These are phyloP conservation scores for Yamadazyma membranifaciens DNA, from an alignment of 1,139 yeast species.

Conservation along the genomic window DNA sequence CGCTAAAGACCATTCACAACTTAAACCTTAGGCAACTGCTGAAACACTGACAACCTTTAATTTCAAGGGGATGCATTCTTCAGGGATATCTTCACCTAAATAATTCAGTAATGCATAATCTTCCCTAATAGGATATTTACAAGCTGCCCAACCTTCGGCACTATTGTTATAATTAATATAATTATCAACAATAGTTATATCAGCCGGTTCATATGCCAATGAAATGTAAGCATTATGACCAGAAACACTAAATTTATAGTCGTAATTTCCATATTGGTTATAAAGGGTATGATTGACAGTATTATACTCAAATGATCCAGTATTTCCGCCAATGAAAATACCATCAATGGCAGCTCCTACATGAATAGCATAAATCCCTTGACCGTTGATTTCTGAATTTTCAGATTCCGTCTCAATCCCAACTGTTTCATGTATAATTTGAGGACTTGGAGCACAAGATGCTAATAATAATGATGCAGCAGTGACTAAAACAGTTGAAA, in stretches of 20 bases:
- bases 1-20: too few relatives aligned
- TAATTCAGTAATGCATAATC: slow-evolving; percentile 23
- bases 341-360: slow-evolving; percentile 53
- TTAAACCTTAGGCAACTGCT: too few relatives aligned
- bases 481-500: slow-evolving; percentile 15
- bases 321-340: slow-evolving; percentile 7
- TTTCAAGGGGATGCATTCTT: slow-evolving; percentile 22
- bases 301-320: slow-evolving; percentile 12
- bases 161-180: slow-evolving; percentile 29
- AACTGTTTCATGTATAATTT: not conserved
- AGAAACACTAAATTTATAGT: slow-evolving; percentile 5
- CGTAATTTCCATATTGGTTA: slow-evolving; percentile 12
- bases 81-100: slow-evolving; percentile 13
- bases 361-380: slow-evolving; percentile 35
- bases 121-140: slow-evolving; percentile 29
- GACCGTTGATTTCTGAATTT: slow-evolving; percentile 19
- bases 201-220: slow-evolving; percentile 14
- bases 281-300: slow-evolving; percentile 5
- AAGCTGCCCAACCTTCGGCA: slow-evolving; percentile 34
- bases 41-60: too few relatives aligned
- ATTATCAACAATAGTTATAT: slow-evolving; percentile 20
- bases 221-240: slow-evolving; percentile 15
- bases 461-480: slow-evolving; percentile 18
- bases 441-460: slow-evolving; percentile 21
- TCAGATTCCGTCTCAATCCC: slow-evolving; percentile 17